Conservation (phyloP, 2,329 filamentous ascomycete species). For the Colletotrichum salicis region DNA sequence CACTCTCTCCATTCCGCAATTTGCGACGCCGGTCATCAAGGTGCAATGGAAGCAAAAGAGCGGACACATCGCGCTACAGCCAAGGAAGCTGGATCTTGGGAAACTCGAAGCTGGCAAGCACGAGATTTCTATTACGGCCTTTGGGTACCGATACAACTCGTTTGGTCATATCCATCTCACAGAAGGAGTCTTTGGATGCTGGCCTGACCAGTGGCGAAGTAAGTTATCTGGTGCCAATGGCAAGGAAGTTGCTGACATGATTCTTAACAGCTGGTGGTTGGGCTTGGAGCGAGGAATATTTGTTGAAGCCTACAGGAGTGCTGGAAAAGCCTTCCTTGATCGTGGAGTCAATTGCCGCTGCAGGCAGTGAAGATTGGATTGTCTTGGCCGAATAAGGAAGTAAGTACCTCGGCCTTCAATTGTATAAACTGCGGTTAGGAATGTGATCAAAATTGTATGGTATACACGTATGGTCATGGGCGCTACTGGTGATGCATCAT, state of each 20-base stretch:
- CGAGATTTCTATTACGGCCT: constrained; percentile 14
- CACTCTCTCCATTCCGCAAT: constrained; percentile 22
- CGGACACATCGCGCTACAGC: constrained; percentile 24
- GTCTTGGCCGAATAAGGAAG: constrained; percentile 4
- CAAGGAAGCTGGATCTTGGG: not conserved
- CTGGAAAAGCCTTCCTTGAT: constrained; percentile 19
- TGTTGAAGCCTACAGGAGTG: constrained; percentile 5
- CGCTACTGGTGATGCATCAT: not conserved
- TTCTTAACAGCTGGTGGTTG: not conserved
- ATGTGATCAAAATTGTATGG: not conserved
- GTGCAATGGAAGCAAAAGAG: constrained; percentile 4
- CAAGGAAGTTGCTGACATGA: not conserved
- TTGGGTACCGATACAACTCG: constrained; percentile 22
- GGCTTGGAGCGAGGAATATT: constrained; percentile 23
- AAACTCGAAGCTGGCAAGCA: constrained; percentile 13
- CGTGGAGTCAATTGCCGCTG: not conserved
- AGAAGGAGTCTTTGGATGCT: constrained; percentile 4
- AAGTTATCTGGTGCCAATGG: not conserved
- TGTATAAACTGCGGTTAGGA: not conserved
- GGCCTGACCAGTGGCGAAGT: constrained; percentile 17
- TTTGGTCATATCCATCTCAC: constrained; percentile 27
- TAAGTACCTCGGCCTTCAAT: not conserved
- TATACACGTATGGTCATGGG: too few species aligned
- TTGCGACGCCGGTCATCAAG: constrained; percentile 26
- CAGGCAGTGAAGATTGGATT: constrained; percentile 14